Evolutionary conservation across 164 flowering plant species (phyloP).

Genomic region (Amborella trichopoda): DNA sequence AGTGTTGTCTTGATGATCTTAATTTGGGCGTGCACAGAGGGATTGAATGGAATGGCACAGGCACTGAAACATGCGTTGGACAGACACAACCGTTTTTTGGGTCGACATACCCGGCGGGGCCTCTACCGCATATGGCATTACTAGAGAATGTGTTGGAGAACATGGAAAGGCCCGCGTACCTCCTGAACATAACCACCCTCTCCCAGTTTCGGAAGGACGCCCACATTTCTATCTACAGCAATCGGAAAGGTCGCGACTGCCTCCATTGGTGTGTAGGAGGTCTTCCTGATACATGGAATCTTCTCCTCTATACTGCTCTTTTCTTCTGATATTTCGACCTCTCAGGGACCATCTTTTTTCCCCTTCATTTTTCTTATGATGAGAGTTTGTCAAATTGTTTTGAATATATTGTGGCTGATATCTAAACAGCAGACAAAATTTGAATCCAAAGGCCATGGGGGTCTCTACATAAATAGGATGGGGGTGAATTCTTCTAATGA

Average conservation of each 20-base stretch:
- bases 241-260: slow-evolving; percentile 28
- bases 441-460: no score
- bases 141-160: slow-evolving; percentile 20
- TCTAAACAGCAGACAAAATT: no score
- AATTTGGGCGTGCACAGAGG: slow-evolving; percentile 19
- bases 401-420: no score
- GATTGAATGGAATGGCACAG: slow-evolving; percentile 22
- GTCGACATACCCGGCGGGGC: slow-evolving; percentile 18
- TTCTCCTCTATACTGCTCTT: slow-evolving; percentile 30
- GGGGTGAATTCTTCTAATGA: no score
- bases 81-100: slow-evolving; percentile 19
- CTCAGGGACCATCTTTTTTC: no score
- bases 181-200: slow-evolving; percentile 26
- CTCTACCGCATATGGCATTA: slow-evolving; percentile 8
- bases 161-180: slow-evolving; percentile 19
- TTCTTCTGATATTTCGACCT: no score
- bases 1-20: background rate
- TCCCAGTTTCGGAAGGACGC: slow-evolving; percentile 32
- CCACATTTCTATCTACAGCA: slow-evolving; percentile 25
- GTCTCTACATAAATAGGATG: no score
- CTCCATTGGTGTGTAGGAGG: slow-evolving; percentile 69
- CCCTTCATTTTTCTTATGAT: no score
- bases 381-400: no score
- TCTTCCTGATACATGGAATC: slow-evolving; percentile 49
- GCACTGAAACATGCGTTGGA: slow-evolving; percentile 14